phyloP scores from a whole-genome alignment of 2,329 filamentous ascomycete genomes.

The Teratosphaeria destructans region DNA sequence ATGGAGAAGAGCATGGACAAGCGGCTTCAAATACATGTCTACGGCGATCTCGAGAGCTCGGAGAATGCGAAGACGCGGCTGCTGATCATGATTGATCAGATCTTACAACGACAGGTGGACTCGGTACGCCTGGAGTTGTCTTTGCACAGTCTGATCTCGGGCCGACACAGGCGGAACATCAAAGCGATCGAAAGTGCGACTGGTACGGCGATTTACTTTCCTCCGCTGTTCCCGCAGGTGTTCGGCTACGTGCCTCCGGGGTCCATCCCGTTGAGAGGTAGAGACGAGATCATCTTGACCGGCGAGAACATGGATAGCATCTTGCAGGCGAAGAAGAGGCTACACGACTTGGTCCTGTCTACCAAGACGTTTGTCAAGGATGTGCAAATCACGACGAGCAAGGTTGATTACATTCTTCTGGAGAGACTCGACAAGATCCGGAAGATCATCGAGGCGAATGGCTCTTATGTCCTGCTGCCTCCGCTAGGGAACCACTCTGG shows the following conservation, averaged over 20 bases:
- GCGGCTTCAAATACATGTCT: conserved; percentile 85
- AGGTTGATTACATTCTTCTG: conserved; percentile 89
- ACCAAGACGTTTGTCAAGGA: conserved; percentile 78
- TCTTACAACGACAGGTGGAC: conserved; percentile 68
- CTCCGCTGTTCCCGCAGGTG: conserved; percentile 81
- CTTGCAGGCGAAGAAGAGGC: conserved; percentile 76
- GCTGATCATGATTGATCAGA: conserved; percentile 92
- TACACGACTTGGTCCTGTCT: conserved; percentile 72
- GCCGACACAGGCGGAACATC: conserved; percentile 91
- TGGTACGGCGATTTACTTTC: conserved; percentile 96
- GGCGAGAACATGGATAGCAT: conserved; percentile 80
- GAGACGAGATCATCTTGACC: conserved; percentile 90
- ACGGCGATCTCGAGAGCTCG: conserved; percentile 86
- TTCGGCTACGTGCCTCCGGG: conserved; percentile 82
- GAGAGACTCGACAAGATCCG: conserved; percentile 90
- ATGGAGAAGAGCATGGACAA: conserved; percentile 77
- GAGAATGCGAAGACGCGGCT: conserved; percentile 96
- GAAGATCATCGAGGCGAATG: conserved; percentile 95
- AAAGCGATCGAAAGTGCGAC: conserved; percentile 94
- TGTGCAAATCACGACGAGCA: conserved; percentile 76
- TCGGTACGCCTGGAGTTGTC: conserved; percentile 72
- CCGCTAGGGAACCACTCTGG: conserved; percentile 75
- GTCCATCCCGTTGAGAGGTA: conserved; percentile 62
- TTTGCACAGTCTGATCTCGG: conserved; percentile 84
- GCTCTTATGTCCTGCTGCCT: conserved; percentile 88